These are phyloP conservation scores for Metarhizium rileyi DNA, from an alignment of 2,329 filamentous ascomycete species.

Conservation along the genomic window DNA sequence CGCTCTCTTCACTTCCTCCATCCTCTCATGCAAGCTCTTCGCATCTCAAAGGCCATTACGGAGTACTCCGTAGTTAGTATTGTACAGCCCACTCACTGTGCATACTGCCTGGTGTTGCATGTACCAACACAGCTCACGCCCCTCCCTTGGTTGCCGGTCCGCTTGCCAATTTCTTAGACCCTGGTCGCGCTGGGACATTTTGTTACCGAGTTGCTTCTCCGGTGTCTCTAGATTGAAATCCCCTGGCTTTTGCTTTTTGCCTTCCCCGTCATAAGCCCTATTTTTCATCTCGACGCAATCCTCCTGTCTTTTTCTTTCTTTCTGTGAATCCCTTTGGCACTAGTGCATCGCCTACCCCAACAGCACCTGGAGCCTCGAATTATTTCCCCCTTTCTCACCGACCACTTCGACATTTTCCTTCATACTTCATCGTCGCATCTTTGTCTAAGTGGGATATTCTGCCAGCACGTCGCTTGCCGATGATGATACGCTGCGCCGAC, in stretches of 20 bases:
- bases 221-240: neutral
- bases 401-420: neutral
- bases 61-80: too few species aligned
- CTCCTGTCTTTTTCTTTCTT: neutral
- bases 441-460: neutral
- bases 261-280: neutral
- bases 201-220: neutral
- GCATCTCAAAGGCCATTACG: too few species aligned
- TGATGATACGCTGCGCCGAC: conserved; percentile 2
- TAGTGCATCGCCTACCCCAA: neutral
- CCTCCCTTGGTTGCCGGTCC: neutral
- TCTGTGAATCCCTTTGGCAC: neutral
- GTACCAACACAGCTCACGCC: neutral
- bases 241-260: neutral
- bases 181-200: neutral
- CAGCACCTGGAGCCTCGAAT: neutral
- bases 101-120: neutral
- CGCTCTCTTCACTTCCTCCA: too few species aligned
- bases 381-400: neutral
- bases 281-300: neutral
- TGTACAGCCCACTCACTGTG: too few species aligned
- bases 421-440: neutral
- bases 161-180: conserved; percentile 3
- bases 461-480: conserved; percentile 1
- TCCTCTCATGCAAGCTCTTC: too few species aligned